Conservation (phyloP, 2,329 filamentous ascomycete genomes). For the Parafenestella ontariensis region DNA sequence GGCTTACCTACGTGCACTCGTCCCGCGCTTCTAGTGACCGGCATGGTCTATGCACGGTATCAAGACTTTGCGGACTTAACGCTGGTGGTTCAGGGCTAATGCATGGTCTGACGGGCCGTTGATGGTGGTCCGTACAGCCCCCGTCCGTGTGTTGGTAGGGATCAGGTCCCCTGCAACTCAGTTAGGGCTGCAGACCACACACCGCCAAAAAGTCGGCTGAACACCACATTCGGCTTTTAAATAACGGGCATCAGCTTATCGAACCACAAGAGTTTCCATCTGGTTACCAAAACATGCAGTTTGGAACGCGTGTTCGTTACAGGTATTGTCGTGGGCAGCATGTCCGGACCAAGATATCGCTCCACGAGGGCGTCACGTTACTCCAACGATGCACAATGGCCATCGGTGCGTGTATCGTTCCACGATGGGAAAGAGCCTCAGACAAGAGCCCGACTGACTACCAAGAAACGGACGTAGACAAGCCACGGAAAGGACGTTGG, state of each 20-base stretch:
- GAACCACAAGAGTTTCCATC: conserved; percentile 21
- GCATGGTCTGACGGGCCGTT: conserved; percentile 24
- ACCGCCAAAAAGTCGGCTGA: conserved; percentile 27
- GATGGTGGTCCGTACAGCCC: conserved; percentile 25
- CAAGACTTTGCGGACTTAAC: conserved; percentile 31
- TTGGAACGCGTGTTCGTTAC: not conserved
- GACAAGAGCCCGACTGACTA: too few relatives aligned
- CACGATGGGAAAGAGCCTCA: not conserved
- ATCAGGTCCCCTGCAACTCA: conserved; percentile 17
- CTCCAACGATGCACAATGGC: not conserved
- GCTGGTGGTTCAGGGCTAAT: conserved; percentile 23
- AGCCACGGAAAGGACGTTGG: not conserved
- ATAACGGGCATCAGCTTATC: conserved; percentile 36
- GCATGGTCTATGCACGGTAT: conserved; percentile 30
- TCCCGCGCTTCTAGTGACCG: conserved; percentile 17
- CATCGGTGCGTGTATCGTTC: not conserved
- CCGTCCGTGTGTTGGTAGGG: conserved; percentile 18
- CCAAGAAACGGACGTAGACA: not conserved
- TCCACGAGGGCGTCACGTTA: not conserved
- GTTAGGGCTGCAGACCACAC: conserved; percentile 40
- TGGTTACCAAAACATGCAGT: conserved; percentile 1
- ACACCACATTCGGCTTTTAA: conserved; percentile 18
- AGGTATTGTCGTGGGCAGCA: not conserved
- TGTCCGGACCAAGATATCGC: not conserved
- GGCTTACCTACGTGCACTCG: conserved; percentile 16